Evolutionary conservation across 1,284 basidiomycete genomes (phyloP).

Genomic region (Malassezia sympodialis): DNA sequence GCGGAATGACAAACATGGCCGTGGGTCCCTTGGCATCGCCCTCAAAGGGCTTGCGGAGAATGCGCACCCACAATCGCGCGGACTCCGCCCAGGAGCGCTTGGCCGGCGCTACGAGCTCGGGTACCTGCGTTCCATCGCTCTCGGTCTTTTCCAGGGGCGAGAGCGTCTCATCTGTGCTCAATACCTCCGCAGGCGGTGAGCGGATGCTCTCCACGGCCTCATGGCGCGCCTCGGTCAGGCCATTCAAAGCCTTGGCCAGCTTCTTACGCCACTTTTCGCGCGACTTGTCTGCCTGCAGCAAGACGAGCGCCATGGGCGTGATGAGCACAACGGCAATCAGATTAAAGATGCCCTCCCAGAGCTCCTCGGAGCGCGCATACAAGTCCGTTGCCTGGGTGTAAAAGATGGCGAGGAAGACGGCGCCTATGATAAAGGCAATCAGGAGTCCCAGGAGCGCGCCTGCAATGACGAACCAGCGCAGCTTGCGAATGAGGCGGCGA

Average conservation of each 20-base stretch:
- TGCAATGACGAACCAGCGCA: conserved; percentile 23
- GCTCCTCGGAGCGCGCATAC: conserved; percentile 50
- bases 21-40: conserved; percentile 12
- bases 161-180: not conserved
- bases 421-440: conserved; percentile 38
- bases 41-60: conserved; percentile 1
- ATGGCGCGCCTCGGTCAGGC: not conserved
- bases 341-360: conserved; percentile 46
- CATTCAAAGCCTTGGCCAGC: conserved; percentile 29
- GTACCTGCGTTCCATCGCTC: not conserved
- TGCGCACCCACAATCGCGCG: not conserved
- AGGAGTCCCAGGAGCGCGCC: conserved; percentile 33
- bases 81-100: not conserved
- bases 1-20: conserved; percentile 40
- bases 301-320: conserved; percentile 43
- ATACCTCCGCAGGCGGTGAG: not conserved
- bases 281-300: conserved; percentile 36
- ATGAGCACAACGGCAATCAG: conserved; percentile 41
- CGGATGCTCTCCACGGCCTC: not conserved
- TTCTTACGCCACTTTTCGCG: conserved; percentile 40
- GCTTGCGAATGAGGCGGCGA: conserved; percentile 29
- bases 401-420: conserved; percentile 42
- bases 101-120: not conserved
- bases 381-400: conserved; percentile 52
- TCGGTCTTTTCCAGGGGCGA: not conserved